phyloP scores from a whole-genome alignment of 768 basidiomycete species.

The Trametes elegans region DNA sequence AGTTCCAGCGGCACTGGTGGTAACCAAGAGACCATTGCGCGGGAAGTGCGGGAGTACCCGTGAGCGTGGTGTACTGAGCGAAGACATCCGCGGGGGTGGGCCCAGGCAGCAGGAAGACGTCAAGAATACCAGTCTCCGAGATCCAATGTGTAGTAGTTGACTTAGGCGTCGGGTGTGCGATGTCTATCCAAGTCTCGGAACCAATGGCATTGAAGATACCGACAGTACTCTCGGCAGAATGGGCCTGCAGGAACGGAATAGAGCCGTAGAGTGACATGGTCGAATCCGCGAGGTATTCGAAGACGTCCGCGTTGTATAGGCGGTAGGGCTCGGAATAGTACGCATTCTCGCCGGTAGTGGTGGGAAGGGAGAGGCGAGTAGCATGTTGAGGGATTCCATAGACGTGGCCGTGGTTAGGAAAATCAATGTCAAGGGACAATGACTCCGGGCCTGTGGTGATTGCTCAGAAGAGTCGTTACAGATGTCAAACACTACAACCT shows the following conservation, averaged over 20 bases:
- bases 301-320: constrained; percentile 93
- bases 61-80: constrained; percentile 79
- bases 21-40: constrained; percentile 90
- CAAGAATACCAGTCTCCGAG: constrained; percentile 94
- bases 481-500: constrained; percentile 10
- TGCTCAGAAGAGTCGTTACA: neutral
- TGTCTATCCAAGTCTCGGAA: constrained; percentile 95
- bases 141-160: constrained; percentile 95
- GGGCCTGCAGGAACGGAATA: constrained; percentile 92
- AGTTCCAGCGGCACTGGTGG: constrained; percentile 99
- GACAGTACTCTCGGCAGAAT: constrained; percentile 82
- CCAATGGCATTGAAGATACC: constrained; percentile 84
- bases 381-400: constrained; percentile 98
- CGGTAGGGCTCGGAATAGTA: constrained; percentile 90
- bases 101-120: constrained; percentile 91
- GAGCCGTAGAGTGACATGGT: constrained; percentile 86
- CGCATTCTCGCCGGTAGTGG: constrained; percentile 77
- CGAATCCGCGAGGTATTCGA: constrained; percentile 87
- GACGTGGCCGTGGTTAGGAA: constrained; percentile 87
- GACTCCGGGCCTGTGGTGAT: constrained; percentile 82
- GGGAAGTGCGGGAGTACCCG: constrained; percentile 86
- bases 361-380: constrained; percentile 82
- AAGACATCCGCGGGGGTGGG: constrained; percentile 83
- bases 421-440: constrained; percentile 86
- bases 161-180: constrained; percentile 62